Evolutionary conservation across 1,139 yeast genomes (phyloP), one percentile per base, ranked within the genome.

Genomic region (Yamadazyma siamensis): DNA sequence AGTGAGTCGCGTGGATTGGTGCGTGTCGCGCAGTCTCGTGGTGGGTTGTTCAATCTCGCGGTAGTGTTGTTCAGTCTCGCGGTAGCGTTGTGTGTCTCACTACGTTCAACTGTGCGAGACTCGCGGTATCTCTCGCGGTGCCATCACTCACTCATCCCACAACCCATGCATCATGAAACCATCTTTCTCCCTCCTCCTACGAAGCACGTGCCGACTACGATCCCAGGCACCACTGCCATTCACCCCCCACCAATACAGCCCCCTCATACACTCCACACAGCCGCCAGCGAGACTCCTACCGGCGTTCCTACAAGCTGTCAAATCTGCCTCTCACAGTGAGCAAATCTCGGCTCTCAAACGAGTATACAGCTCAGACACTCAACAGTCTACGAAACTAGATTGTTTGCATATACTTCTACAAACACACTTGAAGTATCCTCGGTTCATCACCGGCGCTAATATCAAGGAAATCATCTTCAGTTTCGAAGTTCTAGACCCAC

Each of bases 321-420:
- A 18, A 10, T 18, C 20, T 10, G 10, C 10, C 20, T 18, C 10
- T 18, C 20, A 33, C 21, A 23, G 26, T 12, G 29, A 32, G 13
- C 22, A 20, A 13, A 16, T 11, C n/a, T 16, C 15, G 13, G 28
- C 33, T 19, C 12, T 20, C 17, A 21, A 30, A 4, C 10, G 9
- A 4, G 9, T 15, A 13, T 13, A 27, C 14, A 41, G 11, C 7
- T 21, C 8, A 8, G 23, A 8, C 12, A 6, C 23, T n/a, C n/a
- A n/a, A n/a, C n/a, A n/a, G n/a, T 23, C 25, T n/a, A 11, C 13
- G 4, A 17, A 42, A 23, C 8, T 26, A 25, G 35, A 38, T 20
- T 43, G 47, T 28, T 24, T 42, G 4, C 35, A 39, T 22, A 13
- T 43, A 11, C 23, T 40, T 4, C 31, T 43, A 13, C 27, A 25